Evolutionary conservation across 331 rosid species (phyloP), one percentile per base, ranked within the genome.

Genomic region (Quercus tomentella): DNA sequence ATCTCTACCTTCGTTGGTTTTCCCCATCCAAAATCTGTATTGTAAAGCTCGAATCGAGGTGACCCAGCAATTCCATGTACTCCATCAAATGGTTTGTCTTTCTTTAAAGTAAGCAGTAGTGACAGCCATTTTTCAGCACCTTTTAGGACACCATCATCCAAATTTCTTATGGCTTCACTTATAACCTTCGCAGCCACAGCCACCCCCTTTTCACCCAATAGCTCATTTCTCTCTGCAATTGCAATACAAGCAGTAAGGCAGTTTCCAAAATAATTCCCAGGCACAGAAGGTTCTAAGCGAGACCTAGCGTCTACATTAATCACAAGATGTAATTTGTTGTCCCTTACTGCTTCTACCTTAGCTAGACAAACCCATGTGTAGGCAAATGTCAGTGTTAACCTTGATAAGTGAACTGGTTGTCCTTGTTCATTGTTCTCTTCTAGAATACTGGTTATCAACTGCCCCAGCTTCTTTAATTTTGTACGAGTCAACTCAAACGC

Each of bases 1-100:
- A 82, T 54, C 69, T 87, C 93, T n/a, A 80, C 86, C 70, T 81
- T 89, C 4, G 7, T 70, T 3, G 91, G 89, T 55, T 33, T 80
- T 76, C 90, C 91, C 88, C 84, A 89, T 0, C 90, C 89, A 74
- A 87, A 89, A 73, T 87, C 86, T 2, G 71, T 43, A 22, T 15
- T 76, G 25, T 86, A 88, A 43, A 82, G 67, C 33, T 83, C 90
- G 63, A 85, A 88, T 22, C 86, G 69, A 33, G 23, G 72, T 8
- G 88, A 88, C 6, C 94, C 89, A 0, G 87, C 81, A 14, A 78
- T 80, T 26, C 60, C 37, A 0, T 74, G n/a, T 1, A 3, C 0
- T 51, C 6, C 11, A 0, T 17, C 37, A 49, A 0, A 11, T 14
- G 0, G 1, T 1, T 49, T 49, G 54, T 49, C 16, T 51, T 0